Evolutionary conservation across 129 eudicot genomes (phyloP).

Genomic region (Tagetes patula): DNA sequence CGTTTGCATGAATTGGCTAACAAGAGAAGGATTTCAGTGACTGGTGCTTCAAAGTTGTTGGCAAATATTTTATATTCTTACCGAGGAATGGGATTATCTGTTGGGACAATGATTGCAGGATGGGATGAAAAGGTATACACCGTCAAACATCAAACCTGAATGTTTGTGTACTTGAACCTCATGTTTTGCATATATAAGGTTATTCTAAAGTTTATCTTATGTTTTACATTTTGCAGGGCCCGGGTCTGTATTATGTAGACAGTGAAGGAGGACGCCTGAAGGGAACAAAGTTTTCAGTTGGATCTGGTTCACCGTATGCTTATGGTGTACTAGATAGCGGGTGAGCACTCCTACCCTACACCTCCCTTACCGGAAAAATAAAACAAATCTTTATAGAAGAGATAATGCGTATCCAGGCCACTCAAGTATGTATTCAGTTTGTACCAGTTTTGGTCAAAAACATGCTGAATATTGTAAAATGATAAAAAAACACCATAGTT

Average conservation of each 20-base stretch:
- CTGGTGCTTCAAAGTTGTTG: conserved; percentile 93
- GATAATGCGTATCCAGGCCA: neutral
- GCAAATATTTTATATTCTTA: conserved; percentile 86
- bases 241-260: conserved; percentile 96
- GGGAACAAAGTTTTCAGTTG: conserved; percentile 92
- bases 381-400: neutral
- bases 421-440: neutral
- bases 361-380: neutral
- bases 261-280: conserved; percentile 99
- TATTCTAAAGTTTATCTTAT: too few species aligned
- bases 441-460: neutral
- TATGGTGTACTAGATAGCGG: conserved; percentile 97
- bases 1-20: conserved; percentile 95
- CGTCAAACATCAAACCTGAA: neutral
- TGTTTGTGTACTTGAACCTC: neutral
- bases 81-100: conserved; percentile 98
- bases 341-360: conserved; percentile 37
- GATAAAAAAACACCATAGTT: neutral
- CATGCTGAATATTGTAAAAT: neutral
- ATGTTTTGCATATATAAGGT: neutral
- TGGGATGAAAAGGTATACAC: conserved; percentile 87
- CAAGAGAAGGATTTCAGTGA: conserved; percentile 88
- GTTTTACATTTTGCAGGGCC: conserved; percentile 65
- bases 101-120: conserved; percentile 98
- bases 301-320: conserved; percentile 99